Evolutionary conservation across 106 monocot genomes (phyloP).

Genomic region (Posidonia australis): DNA sequence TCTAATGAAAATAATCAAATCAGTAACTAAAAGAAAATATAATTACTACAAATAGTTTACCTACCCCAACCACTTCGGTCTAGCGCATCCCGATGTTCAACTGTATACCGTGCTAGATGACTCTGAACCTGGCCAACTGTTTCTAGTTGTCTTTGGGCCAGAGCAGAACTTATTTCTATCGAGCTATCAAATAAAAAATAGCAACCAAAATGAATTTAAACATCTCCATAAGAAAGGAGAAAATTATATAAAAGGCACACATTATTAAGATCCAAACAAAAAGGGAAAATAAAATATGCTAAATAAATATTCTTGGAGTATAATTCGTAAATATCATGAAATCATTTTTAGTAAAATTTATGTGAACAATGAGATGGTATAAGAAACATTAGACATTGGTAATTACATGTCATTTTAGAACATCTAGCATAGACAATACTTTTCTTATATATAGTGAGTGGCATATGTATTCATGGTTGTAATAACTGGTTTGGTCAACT

Average conservation of each 20-base stretch:
- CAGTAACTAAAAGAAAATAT: neutral
- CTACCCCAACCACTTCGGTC: conserved; percentile 90
- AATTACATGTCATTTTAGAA: too few species aligned
- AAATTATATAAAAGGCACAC: neutral
- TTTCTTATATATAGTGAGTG: too few species aligned
- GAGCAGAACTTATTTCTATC: conserved; percentile 82
- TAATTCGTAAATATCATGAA: too few species aligned
- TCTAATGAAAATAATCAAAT: neutral
- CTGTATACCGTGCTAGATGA: conserved; percentile 68
- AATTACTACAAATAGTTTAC: conserved; percentile 3
- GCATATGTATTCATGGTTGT: too few species aligned
- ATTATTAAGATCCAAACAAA: neutral
- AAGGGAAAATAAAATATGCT: neutral
- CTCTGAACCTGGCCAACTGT: conserved; percentile 78
- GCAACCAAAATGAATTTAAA: neutral
- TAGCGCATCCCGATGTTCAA: conserved; percentile 85
- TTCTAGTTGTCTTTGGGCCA: conserved; percentile 79
- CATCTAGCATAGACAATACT: too few species aligned
- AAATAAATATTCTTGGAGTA: neutral
- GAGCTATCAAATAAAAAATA: conserved; percentile 36
- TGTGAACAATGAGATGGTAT: too few species aligned
- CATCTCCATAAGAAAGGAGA: neutral
- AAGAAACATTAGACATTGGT: too few species aligned
- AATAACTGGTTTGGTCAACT: too few species aligned
- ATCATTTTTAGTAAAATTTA: too few species aligned